Evolutionary conservation across 2,329 filamentous ascomycete species (phyloP), one percentile per base, ranked within the genome.

Genomic region (Achaetomium macrosporum): DNA sequence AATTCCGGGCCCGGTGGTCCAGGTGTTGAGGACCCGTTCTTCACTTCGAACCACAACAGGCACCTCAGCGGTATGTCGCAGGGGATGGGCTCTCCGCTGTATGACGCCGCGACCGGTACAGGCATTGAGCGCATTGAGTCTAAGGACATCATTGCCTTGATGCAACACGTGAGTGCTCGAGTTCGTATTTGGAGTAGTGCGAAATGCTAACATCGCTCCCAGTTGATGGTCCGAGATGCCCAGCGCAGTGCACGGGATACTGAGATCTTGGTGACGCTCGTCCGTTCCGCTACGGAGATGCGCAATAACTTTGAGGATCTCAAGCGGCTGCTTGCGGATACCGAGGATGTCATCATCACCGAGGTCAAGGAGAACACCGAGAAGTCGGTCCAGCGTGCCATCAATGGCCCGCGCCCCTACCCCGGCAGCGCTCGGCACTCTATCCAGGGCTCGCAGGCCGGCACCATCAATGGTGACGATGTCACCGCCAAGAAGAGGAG

Each of bases 221-320:
- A 85, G 81, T 84, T 99, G 57, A 97, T 95, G 67, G 93, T 97
- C 58, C 87, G 93, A 35, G 93, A 99, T 72, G 93, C 92, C 39
- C 92, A 97, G 71, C 85, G 93, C 55, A 97, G 93, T 70, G 93
- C 93, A 42, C 83, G 93, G 42, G 93, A 99, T 64, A 97, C 93
- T 0, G 93, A 99, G 70, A 96, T 99, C 51, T 76, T 99, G 16
- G 89, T 96, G 43, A 92, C 93, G 0, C 81, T 99, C 31, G 93
- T 99, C 56, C 86, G 92, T 55, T 91, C 90, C 50, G 92, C 93
- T 4, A 86, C 93, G 12, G 93, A 99, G 71, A 97, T 97, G 91
- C 89, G 92, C 59, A 95, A 88, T 61, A 95, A 90, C 0, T 95
- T 97, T 66, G 89, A 95, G 60, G 91, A 96, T 63, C 88, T 99